phyloP scores from a whole-genome alignment of 2,329 filamentous ascomycete species.

The Aspergillus hiratsukae region DNA sequence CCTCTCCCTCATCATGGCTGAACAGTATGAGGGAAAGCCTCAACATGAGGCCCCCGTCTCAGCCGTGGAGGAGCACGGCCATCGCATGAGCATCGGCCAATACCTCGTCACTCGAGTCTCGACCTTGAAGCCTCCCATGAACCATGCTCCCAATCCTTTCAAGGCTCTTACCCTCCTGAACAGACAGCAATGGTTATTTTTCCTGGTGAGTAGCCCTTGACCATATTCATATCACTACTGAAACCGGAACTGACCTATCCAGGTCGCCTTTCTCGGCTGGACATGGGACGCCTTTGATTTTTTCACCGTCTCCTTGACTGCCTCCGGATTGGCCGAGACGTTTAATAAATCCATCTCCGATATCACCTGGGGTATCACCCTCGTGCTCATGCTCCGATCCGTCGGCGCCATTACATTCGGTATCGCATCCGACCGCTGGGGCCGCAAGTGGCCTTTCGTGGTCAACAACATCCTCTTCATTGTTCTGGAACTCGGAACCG shows the following conservation, averaged over 20 bases:
- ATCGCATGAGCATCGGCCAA: slow-evolving; percentile 31
- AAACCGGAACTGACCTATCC: slow-evolving; percentile 3
- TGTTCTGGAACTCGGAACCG: slow-evolving; percentile 56
- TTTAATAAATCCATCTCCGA: slow-evolving; percentile 54
- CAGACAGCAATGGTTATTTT: slow-evolving; percentile 57
- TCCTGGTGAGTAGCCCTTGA: slow-evolving; percentile 31
- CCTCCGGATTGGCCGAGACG: slow-evolving; percentile 48
- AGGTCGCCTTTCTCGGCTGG: slow-evolving; percentile 47
- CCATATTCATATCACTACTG: not conserved
- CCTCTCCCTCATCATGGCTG: not conserved
- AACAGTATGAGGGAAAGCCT: not conserved
- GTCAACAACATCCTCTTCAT: slow-evolving; percentile 60
- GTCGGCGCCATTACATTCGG: slow-evolving; percentile 58
- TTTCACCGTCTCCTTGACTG: slow-evolving; percentile 58
- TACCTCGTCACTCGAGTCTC: slow-evolving; percentile 53
- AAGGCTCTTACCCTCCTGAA: slow-evolving; percentile 49
- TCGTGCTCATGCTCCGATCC: slow-evolving; percentile 58
- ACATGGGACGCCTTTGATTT: slow-evolving; percentile 58
- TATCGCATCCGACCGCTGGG: slow-evolving; percentile 48
- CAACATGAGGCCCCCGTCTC: not conserved
- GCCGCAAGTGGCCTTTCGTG: slow-evolving; percentile 57
- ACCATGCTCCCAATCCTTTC: slow-evolving; percentile 51
- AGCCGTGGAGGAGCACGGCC: slow-evolving; percentile 7
- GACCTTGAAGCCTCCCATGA: slow-evolving; percentile 54
- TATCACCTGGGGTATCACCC: slow-evolving; percentile 57